A percentile compares a stretch with the other conserved stretches of the same genome.
Conservation (phyloP, 805 yeast species). For the Spathaspora arborariae region DNA sequence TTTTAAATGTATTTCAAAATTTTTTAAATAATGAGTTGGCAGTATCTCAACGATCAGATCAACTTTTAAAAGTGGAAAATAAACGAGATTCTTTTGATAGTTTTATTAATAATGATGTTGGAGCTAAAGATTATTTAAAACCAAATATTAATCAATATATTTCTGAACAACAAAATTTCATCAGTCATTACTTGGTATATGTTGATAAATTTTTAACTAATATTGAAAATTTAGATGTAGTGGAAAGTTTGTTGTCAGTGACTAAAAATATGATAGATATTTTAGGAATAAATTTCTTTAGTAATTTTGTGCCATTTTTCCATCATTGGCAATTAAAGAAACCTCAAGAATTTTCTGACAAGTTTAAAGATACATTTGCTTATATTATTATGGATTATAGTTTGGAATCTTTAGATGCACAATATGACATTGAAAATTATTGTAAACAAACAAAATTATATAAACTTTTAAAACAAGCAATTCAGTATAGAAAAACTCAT, state of each 20-base stretch:
- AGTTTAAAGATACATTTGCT: conserved; percentile 30
- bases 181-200: conserved; percentile 35
- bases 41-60: too few relatives aligned
- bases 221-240: conserved; percentile 16
- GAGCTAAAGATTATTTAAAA: conserved; percentile 14
- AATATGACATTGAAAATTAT: conserved; percentile 24
- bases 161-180: conserved; percentile 36
- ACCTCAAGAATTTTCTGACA: conserved; percentile 7
- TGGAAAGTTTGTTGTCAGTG: conserved; percentile 10
- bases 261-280: conserved; percentile 22
- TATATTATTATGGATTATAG: conserved; percentile 23
- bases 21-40: conserved; percentile 32
- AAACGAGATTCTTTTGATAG: neutral
- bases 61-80: too few relatives aligned
- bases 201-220: conserved; percentile 30
- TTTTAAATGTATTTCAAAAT: conserved; percentile 33
- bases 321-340: conserved; percentile 37
- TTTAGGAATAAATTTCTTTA: conserved; percentile 46
- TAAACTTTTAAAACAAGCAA: conserved; percentile 16
- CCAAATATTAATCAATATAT: conserved; percentile 45
- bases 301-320: conserved; percentile 44
- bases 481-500: conserved; percentile 21
- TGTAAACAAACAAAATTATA: conserved; percentile 17
- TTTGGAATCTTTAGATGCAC: conserved; percentile 24
- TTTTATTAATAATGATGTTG: conserved; percentile 1